Conservation (phyloP, 2,329 filamentous ascomycete genomes). For the Fusarium gaditjirri region DNA sequence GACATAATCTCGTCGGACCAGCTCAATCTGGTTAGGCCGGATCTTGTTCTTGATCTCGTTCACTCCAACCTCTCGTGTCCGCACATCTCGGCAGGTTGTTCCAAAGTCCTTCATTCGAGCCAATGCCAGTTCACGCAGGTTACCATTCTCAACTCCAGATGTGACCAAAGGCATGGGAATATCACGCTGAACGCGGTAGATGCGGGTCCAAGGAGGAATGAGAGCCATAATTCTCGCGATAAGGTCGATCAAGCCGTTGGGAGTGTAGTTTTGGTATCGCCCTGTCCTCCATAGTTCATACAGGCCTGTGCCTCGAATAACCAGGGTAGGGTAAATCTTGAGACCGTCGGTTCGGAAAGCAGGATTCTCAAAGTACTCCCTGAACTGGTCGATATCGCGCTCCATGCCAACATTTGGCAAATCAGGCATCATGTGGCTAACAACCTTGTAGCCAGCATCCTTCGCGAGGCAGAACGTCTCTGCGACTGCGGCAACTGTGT, state of each 20-base stretch:
- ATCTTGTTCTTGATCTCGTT: conserved; percentile 99
- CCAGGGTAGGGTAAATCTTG: conserved; percentile 97
- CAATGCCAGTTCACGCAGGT: conserved; percentile 89
- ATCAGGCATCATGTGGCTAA: conserved; percentile 99
- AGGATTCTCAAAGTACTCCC: conserved; percentile 97
- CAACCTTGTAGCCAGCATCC: conserved; percentile 98
- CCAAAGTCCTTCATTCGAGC: conserved; percentile 99
- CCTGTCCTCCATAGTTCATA: conserved; percentile 99
- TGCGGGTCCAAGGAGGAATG: conserved; percentile 96
- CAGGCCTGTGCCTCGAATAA: conserved; percentile 94
- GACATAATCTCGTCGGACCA: conserved; percentile 91
- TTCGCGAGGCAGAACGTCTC: conserved; percentile 98
- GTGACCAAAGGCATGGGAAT: conserved; percentile 99
- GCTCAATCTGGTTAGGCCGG: conserved; percentile 92
- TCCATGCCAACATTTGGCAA: conserved; percentile 98
- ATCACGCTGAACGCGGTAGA: conserved; percentile 97
- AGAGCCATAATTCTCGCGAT: conserved; percentile 96
- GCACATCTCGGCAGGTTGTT: conserved; percentile 94
- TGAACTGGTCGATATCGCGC: conserved; percentile 94
- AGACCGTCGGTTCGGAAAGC: conserved; percentile 95
- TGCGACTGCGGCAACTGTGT: conserved; percentile 93
- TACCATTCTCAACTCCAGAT: conserved; percentile 97
- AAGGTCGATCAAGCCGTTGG: conserved; percentile 94
- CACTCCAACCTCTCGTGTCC: conserved; percentile 95
- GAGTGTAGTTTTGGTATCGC: conserved; percentile 98